These are phyloP conservation scores for Arachnomyces sp. DNA, from an alignment of 2,329 filamentous ascomycete species.

Conservation along the genomic window DNA sequence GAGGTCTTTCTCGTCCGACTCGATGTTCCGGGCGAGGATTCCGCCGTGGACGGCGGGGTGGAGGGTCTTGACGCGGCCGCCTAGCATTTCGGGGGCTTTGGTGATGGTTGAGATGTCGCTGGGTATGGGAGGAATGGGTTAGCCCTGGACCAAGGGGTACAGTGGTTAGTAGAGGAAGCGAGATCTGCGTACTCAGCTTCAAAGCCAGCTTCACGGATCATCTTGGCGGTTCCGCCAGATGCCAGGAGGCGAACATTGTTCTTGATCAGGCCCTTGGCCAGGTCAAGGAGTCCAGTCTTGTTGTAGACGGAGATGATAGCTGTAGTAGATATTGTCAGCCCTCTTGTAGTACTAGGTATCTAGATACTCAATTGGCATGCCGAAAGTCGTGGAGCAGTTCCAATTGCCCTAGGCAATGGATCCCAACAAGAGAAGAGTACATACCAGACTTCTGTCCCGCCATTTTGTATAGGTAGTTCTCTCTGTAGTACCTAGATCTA, in stretches of 20 bases:
- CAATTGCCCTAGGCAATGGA: conserved; percentile 11
- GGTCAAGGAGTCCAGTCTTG: conserved; percentile 90
- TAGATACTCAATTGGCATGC: no score
- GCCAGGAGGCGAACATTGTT: conserved; percentile 88
- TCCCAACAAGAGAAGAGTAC: conserved; percentile 13
- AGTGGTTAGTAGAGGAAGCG: not conserved
- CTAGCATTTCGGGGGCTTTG: conserved; percentile 92
- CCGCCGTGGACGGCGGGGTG: conserved; percentile 79
- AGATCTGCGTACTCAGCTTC: conserved; percentile 67
- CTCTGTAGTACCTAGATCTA: no score
- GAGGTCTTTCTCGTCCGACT: conserved; percentile 93
- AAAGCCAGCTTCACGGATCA: conserved; percentile 95
- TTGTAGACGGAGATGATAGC: conserved; percentile 98
- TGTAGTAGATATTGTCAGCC: no score
- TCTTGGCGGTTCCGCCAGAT: conserved; percentile 87
- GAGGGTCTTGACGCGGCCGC: conserved; percentile 86
- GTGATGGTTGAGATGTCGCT: conserved; percentile 98
- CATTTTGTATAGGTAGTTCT: conserved; percentile 15
- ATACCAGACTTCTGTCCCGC: conserved; percentile 33
- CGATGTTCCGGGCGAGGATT: conserved; percentile 88
- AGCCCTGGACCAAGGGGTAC: not conserved
- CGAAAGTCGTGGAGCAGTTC: no score
- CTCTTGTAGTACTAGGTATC: no score
- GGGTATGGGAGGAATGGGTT: not conserved
- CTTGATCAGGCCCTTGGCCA: conserved; percentile 82